Evolutionary conservation across 305 asterid genomes (phyloP).

Genomic region (Fraxinus paxiana): DNA sequence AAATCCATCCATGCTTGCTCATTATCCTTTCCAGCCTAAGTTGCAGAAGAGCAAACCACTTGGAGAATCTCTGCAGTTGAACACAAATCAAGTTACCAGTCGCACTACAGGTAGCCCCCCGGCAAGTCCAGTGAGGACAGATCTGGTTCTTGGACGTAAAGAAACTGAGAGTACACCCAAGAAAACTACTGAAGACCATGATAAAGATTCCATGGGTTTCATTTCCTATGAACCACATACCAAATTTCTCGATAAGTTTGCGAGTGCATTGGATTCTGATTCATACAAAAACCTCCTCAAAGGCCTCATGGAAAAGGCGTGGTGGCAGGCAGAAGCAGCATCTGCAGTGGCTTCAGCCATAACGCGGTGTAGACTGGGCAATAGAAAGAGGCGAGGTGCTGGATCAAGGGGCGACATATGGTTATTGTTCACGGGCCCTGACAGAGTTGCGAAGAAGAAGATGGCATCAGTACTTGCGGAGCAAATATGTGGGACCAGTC

Average conservation of each 20-base stretch:
- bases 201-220: conserved; percentile 62
- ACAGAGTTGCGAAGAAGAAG: conserved; percentile 73
- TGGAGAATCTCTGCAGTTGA: conserved; percentile 57
- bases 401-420: conserved; percentile 73
- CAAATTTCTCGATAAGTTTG: conserved; percentile 59
- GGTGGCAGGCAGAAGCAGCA: conserved; percentile 98
- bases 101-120: conserved; percentile 41
- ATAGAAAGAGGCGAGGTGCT: conserved; percentile 58
- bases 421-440: conserved; percentile 81
- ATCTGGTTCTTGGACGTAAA: conserved; percentile 51
- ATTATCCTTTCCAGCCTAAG: conserved; percentile 57
- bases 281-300: conserved; percentile 78
- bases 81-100: conserved; percentile 27
- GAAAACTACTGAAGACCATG: conserved; percentile 33
- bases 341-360: conserved; percentile 72
- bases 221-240: conserved; percentile 55
- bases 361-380: conserved; percentile 67
- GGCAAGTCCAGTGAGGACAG: conserved; percentile 71
- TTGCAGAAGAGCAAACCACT: conserved; percentile 38
- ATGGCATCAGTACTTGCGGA: conserved; percentile 74
- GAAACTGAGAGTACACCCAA: conserved; percentile 27
- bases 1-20: conserved; percentile 50
- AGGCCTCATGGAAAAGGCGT: conserved; percentile 85
- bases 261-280: conserved; percentile 66
- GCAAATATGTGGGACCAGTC: conserved; percentile 58